Evolutionary conservation across 164 flowering plant genomes (phyloP), one percentile per base, ranked within the genome.

Genomic region (Cinnamomum chago): DNA sequence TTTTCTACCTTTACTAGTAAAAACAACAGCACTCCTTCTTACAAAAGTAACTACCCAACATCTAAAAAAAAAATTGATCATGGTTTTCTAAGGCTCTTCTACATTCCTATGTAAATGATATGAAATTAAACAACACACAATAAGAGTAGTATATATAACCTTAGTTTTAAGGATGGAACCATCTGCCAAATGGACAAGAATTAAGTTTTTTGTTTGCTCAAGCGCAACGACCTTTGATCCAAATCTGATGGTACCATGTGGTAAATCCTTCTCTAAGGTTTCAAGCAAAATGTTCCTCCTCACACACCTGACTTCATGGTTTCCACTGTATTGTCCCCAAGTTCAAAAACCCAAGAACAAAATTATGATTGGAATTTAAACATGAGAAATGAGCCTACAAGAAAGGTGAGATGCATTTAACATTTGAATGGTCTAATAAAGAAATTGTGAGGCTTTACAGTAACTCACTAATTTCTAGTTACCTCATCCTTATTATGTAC

Each of bases 161-260:
- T 87, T 90, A 28, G 93, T 81, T 73, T 78, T 83, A 60, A 89
- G 51, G 51, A 77, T 60, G 50, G 89, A 80, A 28, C 94, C 94
- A 78, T 92, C 90, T 17, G 85, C 88, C 58, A 92, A 90, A 76
- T 89, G 90, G 67, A 92, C 64, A 67, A 88, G 73, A 71, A 85
- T 88, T 15, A 78, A 73, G 66, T 58, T 60, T 7, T 90, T 90
- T 0, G 83, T 76, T 66, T 84, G 81, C 70, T 88, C 85, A 62
- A 88, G 80, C 1, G 86, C 75, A 70, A 85, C 90, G 67, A 91
- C 87, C 80, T 86, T 87, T 20, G 94, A 89, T 3, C 86, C 85
- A 76, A 73, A 89, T 79, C 88, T 85, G 27, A 93, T 86, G 71
- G 93, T 88, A 27, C 87, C 93, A 22, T 20, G 66, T 12, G 97